phyloP scores from a whole-genome alignment of 2,329 filamentous ascomycete genomes.

The Penicillium paneum region DNA sequence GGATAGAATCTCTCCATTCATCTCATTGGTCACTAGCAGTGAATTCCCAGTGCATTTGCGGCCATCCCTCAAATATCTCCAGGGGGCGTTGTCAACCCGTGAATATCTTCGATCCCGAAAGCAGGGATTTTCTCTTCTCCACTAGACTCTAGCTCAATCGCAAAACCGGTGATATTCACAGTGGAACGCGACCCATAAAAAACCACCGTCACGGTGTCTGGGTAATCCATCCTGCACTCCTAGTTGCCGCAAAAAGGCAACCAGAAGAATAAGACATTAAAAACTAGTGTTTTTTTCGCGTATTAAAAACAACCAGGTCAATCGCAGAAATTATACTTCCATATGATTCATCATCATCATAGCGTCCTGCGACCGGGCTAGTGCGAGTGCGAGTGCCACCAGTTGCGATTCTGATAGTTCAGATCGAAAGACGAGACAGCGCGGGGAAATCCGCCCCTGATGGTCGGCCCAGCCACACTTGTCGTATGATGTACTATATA shows the following conservation, averaged over 20 bases:
- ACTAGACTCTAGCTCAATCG: not conserved
- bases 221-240: not conserved
- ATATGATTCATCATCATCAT: slow-evolving; percentile 11
- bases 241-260: slow-evolving; percentile 10
- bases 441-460: slow-evolving; percentile 13
- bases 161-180: not conserved
- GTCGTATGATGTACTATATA: not conserved
- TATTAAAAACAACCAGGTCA: slow-evolving; percentile 10
- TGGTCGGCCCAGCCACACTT: not conserved
- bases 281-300: not conserved
- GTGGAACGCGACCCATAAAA: not conserved
- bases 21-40: not conserved
- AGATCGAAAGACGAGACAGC: slow-evolving; percentile 22
- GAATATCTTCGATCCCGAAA: slow-evolving; percentile 6
- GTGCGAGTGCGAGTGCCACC: slow-evolving; percentile 4
- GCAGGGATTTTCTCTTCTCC: not conserved
- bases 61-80: not conserved
- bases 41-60: not conserved
- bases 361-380: slow-evolving; percentile 15
- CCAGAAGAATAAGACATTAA: not conserved
- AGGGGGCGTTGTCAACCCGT: not conserved
- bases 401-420: slow-evolving; percentile 24
- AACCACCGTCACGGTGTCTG: not conserved
- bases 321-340: slow-evolving; percentile 11
- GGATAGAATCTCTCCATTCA: not conserved